These are phyloP conservation scores for Scheffersomyces quercinus DNA, from an alignment of 1,139 yeast genomes.

Conservation along the genomic window DNA sequence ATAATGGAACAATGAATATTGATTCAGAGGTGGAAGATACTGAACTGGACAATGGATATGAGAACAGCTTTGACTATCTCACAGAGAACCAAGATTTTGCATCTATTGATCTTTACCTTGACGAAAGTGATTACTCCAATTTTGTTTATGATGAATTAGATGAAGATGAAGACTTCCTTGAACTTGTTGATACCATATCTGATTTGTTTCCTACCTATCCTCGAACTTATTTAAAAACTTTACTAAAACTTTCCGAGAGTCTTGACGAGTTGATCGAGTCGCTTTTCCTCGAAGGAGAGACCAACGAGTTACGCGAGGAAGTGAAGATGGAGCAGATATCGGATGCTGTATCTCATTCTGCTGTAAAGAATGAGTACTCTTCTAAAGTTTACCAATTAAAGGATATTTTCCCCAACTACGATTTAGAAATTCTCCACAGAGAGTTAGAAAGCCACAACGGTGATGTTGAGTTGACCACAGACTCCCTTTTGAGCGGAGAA, in stretches of 20 bases:
- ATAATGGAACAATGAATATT: too few species aligned
- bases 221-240: constrained; percentile 26
- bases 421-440: constrained; percentile 13
- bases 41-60: too few species aligned
- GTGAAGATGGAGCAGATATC: background rate
- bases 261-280: constrained; percentile 23
- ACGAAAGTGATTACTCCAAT: constrained; percentile 13
- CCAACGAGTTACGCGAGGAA: constrained; percentile 1
- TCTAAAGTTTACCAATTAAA: constrained; percentile 14
- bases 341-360: constrained; percentile 4
- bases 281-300: constrained; percentile 19
- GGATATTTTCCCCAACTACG: constrained; percentile 25
- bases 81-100: too few species aligned
- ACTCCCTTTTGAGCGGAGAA: constrained; percentile 11
- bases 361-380: constrained; percentile 8
- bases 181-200: constrained; percentile 22
- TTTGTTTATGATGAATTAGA: constrained; percentile 15
- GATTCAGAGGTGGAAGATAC: too few species aligned
- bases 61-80: too few species aligned
- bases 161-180: constrained; percentile 15
- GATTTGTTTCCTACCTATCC: constrained; percentile 30
- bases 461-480: constrained; percentile 16
- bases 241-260: constrained; percentile 20
- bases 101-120: background rate
- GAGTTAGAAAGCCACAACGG: constrained; percentile 17